A percentile compares a stretch with the other conserved stretches of the same genome.
Conservation (phyloP, 148 eudicot genomes). For the Silene conica region DNA sequence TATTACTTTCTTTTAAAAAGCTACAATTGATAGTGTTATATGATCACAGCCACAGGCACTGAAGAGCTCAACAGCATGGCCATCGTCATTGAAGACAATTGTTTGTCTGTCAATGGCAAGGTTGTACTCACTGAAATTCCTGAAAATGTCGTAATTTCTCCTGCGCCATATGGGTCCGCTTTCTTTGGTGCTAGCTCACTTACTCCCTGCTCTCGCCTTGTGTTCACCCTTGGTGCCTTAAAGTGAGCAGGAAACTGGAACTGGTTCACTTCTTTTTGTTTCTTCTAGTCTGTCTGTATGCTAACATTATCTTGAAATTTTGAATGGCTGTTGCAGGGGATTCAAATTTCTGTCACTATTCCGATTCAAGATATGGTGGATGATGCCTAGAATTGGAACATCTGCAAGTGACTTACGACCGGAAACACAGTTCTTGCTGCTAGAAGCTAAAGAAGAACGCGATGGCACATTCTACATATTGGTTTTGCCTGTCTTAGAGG, state of each 20-base stretch:
- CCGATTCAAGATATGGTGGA: slow-evolving; percentile 53
- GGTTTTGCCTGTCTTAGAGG: slow-evolving; percentile 51
- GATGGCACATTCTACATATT: slow-evolving; percentile 29
- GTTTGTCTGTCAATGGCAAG: slow-evolving; percentile 34
- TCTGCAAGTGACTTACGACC: slow-evolving; percentile 38
- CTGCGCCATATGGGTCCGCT: slow-evolving; percentile 25
- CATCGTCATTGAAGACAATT: slow-evolving; percentile 17
- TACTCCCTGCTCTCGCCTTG: slow-evolving; percentile 29
- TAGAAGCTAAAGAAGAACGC: slow-evolving; percentile 29
- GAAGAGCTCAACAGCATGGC: neutral
- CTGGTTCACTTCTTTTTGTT: neutral
- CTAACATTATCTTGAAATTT: neutral
- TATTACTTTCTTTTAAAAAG: neutral
- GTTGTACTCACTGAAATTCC: slow-evolving; percentile 35
- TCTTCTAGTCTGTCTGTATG: neutral
- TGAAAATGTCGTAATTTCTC: slow-evolving; percentile 24
- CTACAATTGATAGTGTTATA: neutral
- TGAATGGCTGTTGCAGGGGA: slow-evolving; percentile 30
- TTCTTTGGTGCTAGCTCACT: slow-evolving; percentile 34
- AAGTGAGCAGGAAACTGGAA: slow-evolving; percentile 18
- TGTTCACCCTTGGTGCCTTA: slow-evolving; percentile 33
- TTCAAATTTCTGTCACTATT: slow-evolving; percentile 37
- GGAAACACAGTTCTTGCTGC: slow-evolving; percentile 43
- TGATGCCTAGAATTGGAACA: slow-evolving; percentile 48
- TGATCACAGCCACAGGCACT: neutral